These are phyloP conservation scores for Dioscorea cayenensis DNA, from an alignment of 116 monocot genomes.

Conservation along the genomic window DNA sequence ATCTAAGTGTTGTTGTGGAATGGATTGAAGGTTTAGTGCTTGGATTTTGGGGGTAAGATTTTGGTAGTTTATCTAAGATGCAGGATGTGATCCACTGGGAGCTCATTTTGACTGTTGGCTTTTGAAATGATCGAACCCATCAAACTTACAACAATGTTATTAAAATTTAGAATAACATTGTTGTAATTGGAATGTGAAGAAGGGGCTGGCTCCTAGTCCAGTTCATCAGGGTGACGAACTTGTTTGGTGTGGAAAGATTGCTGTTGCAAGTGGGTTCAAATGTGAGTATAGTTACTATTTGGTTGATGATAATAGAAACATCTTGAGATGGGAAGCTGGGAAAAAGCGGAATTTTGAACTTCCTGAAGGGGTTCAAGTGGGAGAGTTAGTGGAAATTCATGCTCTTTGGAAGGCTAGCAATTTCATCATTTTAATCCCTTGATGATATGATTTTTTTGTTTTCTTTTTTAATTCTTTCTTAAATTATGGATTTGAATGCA, in stretches of 20 bases:
- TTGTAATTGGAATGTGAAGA: constrained; percentile 74
- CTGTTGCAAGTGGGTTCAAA: constrained; percentile 47
- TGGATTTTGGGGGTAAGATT: no score
- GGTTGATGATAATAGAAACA: constrained; percentile 68
- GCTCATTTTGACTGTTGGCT: no score
- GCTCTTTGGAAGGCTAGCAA: constrained; percentile 82
- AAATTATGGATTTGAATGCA: background rate
- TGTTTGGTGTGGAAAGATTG: constrained; percentile 61
- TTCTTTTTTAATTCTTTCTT: background rate
- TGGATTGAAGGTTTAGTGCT: no score
- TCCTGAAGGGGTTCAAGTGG: constrained; percentile 52
- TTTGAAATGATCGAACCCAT: no score
- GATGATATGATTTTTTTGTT: background rate
- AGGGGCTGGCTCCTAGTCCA: constrained; percentile 50
- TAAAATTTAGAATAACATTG: no score
- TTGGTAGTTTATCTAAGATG: no score
- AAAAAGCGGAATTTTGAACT: constrained; percentile 46
- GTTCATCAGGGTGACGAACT: constrained; percentile 69
- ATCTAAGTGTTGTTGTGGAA: no score
- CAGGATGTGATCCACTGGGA: no score
- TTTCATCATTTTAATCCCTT: background rate
- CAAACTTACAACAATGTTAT: no score
- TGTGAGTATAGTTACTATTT: constrained; percentile 74
- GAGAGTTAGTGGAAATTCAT: constrained; percentile 54
- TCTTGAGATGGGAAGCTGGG: constrained; percentile 77